Conservation (phyloP, 177 flowering plant species). For the Vitis hybrid region DNA sequence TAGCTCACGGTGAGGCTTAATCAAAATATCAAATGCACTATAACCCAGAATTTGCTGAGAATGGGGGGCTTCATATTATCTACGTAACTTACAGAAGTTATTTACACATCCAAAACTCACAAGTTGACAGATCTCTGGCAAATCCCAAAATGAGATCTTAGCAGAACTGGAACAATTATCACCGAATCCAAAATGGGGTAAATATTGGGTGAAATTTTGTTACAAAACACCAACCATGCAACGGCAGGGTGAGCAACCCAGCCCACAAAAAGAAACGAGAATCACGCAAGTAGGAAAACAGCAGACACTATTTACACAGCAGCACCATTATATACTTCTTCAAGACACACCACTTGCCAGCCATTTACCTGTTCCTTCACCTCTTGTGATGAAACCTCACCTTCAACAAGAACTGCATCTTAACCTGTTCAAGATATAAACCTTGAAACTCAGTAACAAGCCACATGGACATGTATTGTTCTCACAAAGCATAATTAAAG, state of each 20-base stretch:
- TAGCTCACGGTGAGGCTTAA: too few relatives aligned
- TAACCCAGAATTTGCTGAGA: not conserved
- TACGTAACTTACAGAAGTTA: not conserved
- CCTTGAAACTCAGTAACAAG: not conserved
- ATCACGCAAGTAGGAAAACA: not conserved
- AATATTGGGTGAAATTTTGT: too few relatives aligned
- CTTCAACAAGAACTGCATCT: conserved; percentile 91
- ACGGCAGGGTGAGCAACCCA: not conserved
- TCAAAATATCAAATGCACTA: too few relatives aligned
- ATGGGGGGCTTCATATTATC: not conserved
- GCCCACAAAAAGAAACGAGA: not conserved
- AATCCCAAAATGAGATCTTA: conserved; percentile 44
- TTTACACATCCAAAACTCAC: conserved; percentile 4
- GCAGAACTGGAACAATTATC: not conserved
- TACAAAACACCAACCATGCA: not conserved
- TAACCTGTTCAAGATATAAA: conserved; percentile 58
- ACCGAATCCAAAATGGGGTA: not conserved
- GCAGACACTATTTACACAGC: not conserved
- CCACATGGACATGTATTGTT: not conserved
- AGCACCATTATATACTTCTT: not conserved
- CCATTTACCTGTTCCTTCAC: conserved; percentile 22
- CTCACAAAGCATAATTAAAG: not conserved
- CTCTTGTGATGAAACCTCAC: conserved; percentile 87
- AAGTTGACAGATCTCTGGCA: conserved; percentile 29
- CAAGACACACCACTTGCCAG: not conserved